These are phyloP conservation scores for Hippophae tibetana DNA, from an alignment of 306 rosid genomes.

Conservation along the genomic window DNA sequence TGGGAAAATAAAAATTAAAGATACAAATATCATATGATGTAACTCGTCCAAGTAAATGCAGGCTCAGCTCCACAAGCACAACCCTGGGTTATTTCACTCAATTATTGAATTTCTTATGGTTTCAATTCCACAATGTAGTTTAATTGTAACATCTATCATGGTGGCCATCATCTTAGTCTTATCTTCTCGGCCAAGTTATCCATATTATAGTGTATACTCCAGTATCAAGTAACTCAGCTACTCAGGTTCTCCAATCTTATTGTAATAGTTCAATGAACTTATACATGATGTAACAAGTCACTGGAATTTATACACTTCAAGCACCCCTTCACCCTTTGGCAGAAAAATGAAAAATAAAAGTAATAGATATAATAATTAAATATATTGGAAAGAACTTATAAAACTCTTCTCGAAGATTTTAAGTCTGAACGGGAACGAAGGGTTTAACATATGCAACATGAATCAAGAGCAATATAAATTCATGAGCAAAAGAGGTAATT, in stretches of 20 bases:
- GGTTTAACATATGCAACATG: background rate
- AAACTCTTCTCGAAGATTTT: background rate
- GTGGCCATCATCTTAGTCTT: background rate
- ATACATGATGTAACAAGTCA: background rate
- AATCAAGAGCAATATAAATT: background rate
- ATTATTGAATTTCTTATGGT: background rate
- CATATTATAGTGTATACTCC: background rate
- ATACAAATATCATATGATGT: background rate
- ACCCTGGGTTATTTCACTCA: background rate
- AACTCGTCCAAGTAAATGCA: too few relatives aligned
- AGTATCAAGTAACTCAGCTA: background rate
- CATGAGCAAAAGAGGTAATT: background rate
- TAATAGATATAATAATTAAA: too few relatives aligned
- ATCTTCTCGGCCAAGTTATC: background rate
- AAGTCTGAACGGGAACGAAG: background rate
- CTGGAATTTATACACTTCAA: too few relatives aligned
- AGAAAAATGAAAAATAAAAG: too few relatives aligned
- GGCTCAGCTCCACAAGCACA: background rate
- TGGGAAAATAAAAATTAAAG: background rate
- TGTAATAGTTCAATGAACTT: background rate
- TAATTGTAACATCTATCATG: too few relatives aligned
- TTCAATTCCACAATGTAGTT: background rate
- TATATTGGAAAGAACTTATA: background rate
- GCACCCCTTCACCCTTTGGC: too few relatives aligned
- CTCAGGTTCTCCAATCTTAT: background rate